Evolutionary conservation across 73 alveolate species (phyloP), one percentile per base, ranked within the genome.

Genomic region (Paramecium caudatum): DNA sequence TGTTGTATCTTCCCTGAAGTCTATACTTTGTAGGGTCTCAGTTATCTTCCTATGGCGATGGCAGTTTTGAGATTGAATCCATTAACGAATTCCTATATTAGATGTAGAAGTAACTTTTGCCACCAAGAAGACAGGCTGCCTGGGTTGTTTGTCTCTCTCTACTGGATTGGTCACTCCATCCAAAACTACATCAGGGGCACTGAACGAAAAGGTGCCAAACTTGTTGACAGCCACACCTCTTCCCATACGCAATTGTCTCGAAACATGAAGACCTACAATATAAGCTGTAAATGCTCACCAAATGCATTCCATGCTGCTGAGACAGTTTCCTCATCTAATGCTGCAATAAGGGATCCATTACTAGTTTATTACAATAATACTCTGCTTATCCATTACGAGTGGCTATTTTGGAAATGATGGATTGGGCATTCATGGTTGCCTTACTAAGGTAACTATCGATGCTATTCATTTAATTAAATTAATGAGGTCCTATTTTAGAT

Each of bases 161-260:
- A 86, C 55, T 34, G 93, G 93, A 86, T 86, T 86, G 30, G 93
- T 86, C 17, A 86, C 93, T 49, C 93, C 93, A 37, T 62, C 84
- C 27, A 86, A 86, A 41, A 62, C 37, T 37, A 70, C 82, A 37
- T 86, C 93, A 12, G 93, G 93, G 10, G 93, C 93, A 86, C 93
- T 86, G 46, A 86, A 86, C 19, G 93, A 49, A 78, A 86, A 86
- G n/a, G 93, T 86, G 27, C 93, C 93, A 23, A 62, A 86, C 34
- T 63, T 55, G 25, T 70, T 70, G 84, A 86, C 48, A 41, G 50
- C 45, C 34, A 65, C 84, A 25, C 93, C 93, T 63, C 93, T 61
- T 6, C 93, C 93, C 93, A 86, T 86, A 36, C 93, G 63, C 21
- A 86, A 34, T 65, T 86, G 19, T 41, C 93, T 61, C 15, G 68